Percentiles rank a stretch among this genome's conserved stretches.
phyloP scores from a whole-genome alignment of 2,329 filamentous ascomycete genomes.

The Escovopsis sp. region DNA sequence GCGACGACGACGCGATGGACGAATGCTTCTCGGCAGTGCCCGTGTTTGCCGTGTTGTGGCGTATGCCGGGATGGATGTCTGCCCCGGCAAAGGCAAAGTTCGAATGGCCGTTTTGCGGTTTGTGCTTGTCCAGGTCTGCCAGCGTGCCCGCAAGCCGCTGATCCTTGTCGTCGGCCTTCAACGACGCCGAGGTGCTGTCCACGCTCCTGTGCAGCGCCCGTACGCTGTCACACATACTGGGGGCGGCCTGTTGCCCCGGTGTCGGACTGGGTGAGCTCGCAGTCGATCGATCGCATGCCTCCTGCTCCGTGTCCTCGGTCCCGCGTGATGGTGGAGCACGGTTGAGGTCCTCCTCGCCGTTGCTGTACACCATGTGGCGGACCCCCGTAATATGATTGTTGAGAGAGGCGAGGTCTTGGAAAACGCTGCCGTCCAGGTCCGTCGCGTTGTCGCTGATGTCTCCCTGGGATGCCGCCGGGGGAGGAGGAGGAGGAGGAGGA shows the following conservation, averaged over 20 bases:
- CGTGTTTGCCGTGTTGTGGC: conserved; percentile 35
- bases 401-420: conserved; percentile 37
- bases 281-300: conserved; percentile 43
- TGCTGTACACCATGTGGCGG: conserved; percentile 9
- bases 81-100: conserved; percentile 52
- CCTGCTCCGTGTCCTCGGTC: conserved; percentile 66
- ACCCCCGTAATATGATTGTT: conserved; percentile 30
- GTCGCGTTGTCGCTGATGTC: conserved; percentile 26
- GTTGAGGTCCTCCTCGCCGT: conserved; percentile 30
- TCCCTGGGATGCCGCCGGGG: conserved; percentile 7
- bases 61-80: conserved; percentile 24
- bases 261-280: conserved; percentile 58
- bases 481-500: conserved; percentile 15
- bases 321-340: conserved; percentile 58
- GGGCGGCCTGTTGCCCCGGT: conserved; percentile 36
- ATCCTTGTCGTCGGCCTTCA: conserved; percentile 42
- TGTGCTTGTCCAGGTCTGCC: no score
- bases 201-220: conserved; percentile 51
- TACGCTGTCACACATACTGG: conserved; percentile 63
- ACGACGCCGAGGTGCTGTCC: conserved; percentile 19
- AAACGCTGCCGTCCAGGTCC: conserved; percentile 28
- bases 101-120: conserved; percentile 46
- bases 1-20: conserved; percentile 63
- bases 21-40: conserved; percentile 70
- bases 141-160: conserved; percentile 35